Conservation (phyloP, 345 rosid genomes). For the Rhizophora apiculata region DNA sequence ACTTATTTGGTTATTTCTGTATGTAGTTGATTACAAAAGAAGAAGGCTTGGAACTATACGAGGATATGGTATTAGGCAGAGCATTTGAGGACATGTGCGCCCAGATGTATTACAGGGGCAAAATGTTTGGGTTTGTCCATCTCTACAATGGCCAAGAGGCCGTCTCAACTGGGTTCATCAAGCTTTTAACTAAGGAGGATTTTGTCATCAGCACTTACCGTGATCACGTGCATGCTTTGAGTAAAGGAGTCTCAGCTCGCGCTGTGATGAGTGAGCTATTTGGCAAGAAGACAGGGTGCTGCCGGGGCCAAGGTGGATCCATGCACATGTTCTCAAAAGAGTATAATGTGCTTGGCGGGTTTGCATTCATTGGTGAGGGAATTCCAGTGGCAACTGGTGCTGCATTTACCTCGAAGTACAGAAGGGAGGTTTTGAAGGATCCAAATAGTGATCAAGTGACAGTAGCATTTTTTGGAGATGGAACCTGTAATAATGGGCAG, state of each 20-base stretch:
- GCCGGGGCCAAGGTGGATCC: slow-evolving; percentile 87
- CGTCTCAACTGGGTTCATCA: slow-evolving; percentile 74
- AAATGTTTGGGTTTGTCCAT: slow-evolving; percentile 87
- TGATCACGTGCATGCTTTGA: slow-evolving; percentile 80
- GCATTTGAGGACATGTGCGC: slow-evolving; percentile 90
- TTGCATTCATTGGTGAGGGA: slow-evolving; percentile 85
- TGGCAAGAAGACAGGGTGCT: slow-evolving; percentile 76
- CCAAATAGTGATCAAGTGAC: slow-evolving; percentile 58
- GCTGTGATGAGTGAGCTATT: slow-evolving; percentile 91
- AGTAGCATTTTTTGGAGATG: slow-evolving; percentile 76
- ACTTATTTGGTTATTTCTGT: slow-evolving; percentile 13
- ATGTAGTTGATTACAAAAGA: slow-evolving; percentile 60
- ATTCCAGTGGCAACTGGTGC: slow-evolving; percentile 85
- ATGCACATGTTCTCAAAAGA: slow-evolving; percentile 93
- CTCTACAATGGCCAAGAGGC: slow-evolving; percentile 88
- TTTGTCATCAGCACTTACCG: slow-evolving; percentile 73
- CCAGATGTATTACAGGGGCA: slow-evolving; percentile 85
- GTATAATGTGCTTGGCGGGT: slow-evolving; percentile 80
- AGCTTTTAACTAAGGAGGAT: slow-evolving; percentile 55
- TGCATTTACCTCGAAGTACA: slow-evolving; percentile 64
- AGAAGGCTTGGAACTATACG: slow-evolving; percentile 71
- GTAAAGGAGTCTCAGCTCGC: slow-evolving; percentile 82
- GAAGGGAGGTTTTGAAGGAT: slow-evolving; percentile 64
- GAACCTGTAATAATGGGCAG: slow-evolving; percentile 85
- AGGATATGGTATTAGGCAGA: slow-evolving; percentile 76